Base-by-base conservation (phyloP, 495 filamentous ascomycete genomes). In the Extremus antarcticus region DNA sequence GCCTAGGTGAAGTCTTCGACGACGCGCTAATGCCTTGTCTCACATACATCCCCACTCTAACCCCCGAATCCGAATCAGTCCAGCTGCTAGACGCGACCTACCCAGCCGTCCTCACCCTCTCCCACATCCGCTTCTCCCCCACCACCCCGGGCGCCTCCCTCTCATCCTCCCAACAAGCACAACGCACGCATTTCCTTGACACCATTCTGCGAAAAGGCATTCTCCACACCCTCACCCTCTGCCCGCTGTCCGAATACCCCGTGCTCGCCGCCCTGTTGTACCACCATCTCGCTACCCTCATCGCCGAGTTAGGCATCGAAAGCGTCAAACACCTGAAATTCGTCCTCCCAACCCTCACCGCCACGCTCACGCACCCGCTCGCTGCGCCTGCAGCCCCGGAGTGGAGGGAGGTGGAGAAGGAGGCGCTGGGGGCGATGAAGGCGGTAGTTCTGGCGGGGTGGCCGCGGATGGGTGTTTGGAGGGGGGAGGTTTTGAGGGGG, bases 1-100 rank as follows among this genome's bases (percentile, higher is more conserved):
- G 91, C 1, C 76, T 98, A 0, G 79, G 74, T 2, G 75, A 81
- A 0, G 84, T 98, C 21, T 87, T 98, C 61, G 81, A 88, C 64
- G 81, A 89, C 29, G 83, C 87, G 11, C 66, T 94, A 11, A 76
- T 82, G 55, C 88, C 89, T 0, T 81, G 77, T 22, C 73, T 95
- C 1, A 72, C 80, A 15, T 86, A 78, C 54, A 75, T 96, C 0
- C 92, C 92, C 7, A 80, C 77, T 32, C 73, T 95, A 23, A 95
- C 89, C 0, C 83, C 89, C 3, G 81, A 84, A 56, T 64, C 75
- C 0, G 84, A 88, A 51, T 84, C 86, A 1, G 55, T 89, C n/a
- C 51, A 66, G 0, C 70, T 96, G 1, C 74, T 95, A 0, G 58
- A 61, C 15, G 77, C 75, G 1, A 82, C 86, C 1, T 94, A 91